Base-by-base conservation (phyloP, 805 yeast genomes). In the Spencermartinsiella europaea region DNA sequence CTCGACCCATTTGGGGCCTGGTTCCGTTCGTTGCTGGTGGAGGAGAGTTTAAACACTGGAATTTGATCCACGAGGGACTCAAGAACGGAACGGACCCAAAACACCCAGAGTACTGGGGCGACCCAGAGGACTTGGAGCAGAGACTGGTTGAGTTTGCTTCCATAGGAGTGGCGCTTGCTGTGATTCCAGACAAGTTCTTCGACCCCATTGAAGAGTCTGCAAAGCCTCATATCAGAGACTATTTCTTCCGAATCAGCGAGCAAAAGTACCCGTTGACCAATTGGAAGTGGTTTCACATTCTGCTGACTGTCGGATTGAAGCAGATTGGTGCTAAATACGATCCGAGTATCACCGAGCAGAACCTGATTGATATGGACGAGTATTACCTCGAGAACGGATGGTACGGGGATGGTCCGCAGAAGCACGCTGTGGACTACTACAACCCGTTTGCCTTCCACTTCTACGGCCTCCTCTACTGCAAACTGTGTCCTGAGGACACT, bases 391-490 rank as follows among this genome's bases (percentile, higher is more conserved):
- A 46, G n/a, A 63, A 62, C 20, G 66, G 66, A 2, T 62, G 65
- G 66, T 62, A 61, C 46, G 58, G 60, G 14, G 66, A 62, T 50
- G 66, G 66, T 2, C 48, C 48, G 7, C 44, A 48, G 21, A 46
- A 48, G 28, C 47, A 45, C 33, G 54, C 55, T 22, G 53, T 61
- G 33, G 66, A 62, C 46, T 58, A 62, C 48, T 62, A 62, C 44
- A 59, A 61, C 44, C 55, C 63, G 4, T 62, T 55, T 53, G 66
- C 67, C 3, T 56, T 62, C 40, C 67, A 62, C 42, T 59, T 51
- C 40, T 62, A 60, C 47, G 54, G 58, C n/a, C 41, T 62, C 20
- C 46, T 62, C 38, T 62, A 62, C 47, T 34, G 45, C 17, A 51
- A 41, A 16, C 28, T 44, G 21, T 40, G 36, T 37, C 54, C 59